Evolutionary conservation across 1,284 basidiomycete genomes (phyloP).

Genomic region (Boletus semigastroideus): DNA sequence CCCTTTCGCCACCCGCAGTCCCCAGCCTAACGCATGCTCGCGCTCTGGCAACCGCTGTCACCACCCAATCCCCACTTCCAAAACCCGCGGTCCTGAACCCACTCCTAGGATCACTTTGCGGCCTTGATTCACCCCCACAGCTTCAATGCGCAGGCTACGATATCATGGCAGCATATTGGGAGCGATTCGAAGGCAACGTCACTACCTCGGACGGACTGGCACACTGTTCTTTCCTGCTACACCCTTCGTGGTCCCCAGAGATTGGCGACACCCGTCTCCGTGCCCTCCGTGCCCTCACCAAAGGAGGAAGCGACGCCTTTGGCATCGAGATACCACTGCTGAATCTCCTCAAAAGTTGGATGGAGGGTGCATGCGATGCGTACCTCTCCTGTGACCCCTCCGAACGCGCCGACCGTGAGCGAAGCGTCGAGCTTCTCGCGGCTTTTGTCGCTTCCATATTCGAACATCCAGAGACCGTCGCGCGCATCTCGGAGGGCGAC

Average conservation of each 20-base stretch:
- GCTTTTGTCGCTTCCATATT: constrained; percentile 54
- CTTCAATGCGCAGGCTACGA: constrained; percentile 70
- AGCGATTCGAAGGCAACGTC: constrained; percentile 49
- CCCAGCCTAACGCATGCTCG: constrained; percentile 54
- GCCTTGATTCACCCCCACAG: constrained; percentile 46
- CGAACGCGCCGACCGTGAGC: constrained; percentile 58
- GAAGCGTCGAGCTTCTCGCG: constrained; percentile 57
- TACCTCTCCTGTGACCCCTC: constrained; percentile 40
- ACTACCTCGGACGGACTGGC: constrained; percentile 56
- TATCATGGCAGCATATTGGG: constrained; percentile 65
- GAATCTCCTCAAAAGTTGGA: constrained; percentile 59
- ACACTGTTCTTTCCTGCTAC: constrained; percentile 61
- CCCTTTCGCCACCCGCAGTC: constrained; percentile 54
- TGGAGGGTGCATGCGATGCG: constrained; percentile 58
- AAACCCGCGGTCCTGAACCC: constrained; percentile 47
- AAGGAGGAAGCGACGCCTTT: constrained; percentile 54
- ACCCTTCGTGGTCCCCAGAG: constrained; percentile 55
- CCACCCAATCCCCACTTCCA: constrained; percentile 51
- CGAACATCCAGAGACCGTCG: constrained; percentile 49
- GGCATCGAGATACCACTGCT: constrained; percentile 63
- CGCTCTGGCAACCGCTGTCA: constrained; percentile 39
- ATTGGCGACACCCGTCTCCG: constrained; percentile 69
- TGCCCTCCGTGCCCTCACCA: constrained; percentile 60
- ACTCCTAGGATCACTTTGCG: constrained; percentile 59
- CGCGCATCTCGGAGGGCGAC: constrained; percentile 58